A percentile compares a stretch with the other conserved stretches of the same genome.
phyloP scores from a whole-genome alignment of 352 stramenopile species.

The Elongisporangium prolatum region DNA sequence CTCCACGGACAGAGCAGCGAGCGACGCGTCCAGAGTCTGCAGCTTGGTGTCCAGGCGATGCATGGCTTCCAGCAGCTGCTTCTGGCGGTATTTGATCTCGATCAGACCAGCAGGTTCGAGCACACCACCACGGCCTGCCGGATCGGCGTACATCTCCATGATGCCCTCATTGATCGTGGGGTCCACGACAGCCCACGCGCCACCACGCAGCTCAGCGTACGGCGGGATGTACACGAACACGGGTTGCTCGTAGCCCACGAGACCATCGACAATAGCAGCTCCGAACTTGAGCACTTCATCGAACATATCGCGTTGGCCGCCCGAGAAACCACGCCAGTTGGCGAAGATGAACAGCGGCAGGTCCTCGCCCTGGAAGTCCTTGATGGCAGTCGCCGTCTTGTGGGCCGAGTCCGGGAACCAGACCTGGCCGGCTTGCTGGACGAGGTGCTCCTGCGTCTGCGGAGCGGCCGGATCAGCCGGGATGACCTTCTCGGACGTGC shows the following conservation, averaged over 20 bases:
- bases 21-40: constrained; percentile 67
- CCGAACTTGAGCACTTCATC: constrained; percentile 99
- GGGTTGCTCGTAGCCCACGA: constrained; percentile 98
- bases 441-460: constrained; percentile 94
- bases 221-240: constrained; percentile 99
- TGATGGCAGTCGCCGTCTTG: constrained; percentile 99
- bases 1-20: constrained; percentile 55
- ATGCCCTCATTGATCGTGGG: constrained; percentile 98
- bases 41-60: constrained; percentile 96
- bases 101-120: constrained; percentile 98
- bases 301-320: constrained; percentile 99
- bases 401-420: constrained; percentile 99
- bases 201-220: constrained; percentile 97
- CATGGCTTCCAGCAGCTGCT: constrained; percentile 96
- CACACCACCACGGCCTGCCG: constrained; percentile 93
- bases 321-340: constrained; percentile 99
- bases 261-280: constrained; percentile 98
- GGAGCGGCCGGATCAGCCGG: constrained; percentile 97
- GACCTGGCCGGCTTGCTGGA: constrained; percentile 98
- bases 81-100: constrained; percentile 99
- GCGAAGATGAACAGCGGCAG: constrained; percentile 99
- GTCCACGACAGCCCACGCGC: constrained; percentile 99
- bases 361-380: constrained; percentile 99
- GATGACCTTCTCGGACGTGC: constrained; percentile 95
- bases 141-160: constrained; percentile 99